Percentiles rank a stretch among this genome's conserved stretches.
phyloP scores from a whole-genome alignment of 345 rosid species.

The Melaleuca quinquenervia region DNA sequence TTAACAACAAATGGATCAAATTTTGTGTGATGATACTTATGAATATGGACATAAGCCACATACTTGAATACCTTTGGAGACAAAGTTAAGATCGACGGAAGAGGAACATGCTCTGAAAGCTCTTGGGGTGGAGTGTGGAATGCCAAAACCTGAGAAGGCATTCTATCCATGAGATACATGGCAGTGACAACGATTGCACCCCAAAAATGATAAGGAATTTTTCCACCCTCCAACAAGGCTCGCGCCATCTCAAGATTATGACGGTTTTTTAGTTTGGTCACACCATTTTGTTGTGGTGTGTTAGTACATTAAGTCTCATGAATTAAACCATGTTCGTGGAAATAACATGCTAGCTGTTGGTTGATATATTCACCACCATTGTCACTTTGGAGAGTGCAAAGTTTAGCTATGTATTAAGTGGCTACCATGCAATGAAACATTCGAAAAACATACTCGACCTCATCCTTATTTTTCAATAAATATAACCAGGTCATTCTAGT shows the following conservation, averaged over 20 bases:
- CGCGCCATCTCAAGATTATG: background rate
- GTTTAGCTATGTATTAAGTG: background rate
- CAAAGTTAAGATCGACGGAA: background rate
- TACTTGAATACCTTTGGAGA: no score
- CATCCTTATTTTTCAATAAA: background rate
- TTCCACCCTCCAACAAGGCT: background rate
- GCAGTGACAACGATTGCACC: background rate
- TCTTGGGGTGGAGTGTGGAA: background rate
- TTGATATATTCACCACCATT: background rate
- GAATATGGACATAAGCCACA: no score
- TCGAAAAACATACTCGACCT: background rate
- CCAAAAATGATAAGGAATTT: background rate
- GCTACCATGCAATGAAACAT: background rate
- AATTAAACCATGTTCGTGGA: background rate
- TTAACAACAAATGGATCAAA: no score
- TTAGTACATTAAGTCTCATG: background rate
- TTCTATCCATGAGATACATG: background rate
- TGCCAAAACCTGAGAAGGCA: background rate
- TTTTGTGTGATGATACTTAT: no score
- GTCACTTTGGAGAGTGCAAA: background rate
- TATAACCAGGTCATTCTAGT: background rate
- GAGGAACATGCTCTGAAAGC: background rate
- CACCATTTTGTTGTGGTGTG: background rate
- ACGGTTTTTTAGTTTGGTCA: background rate
- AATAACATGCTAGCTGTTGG: background rate